Percentiles rank a stretch among this genome's conserved stretches.
phyloP scores from a whole-genome alignment of 2,329 filamentous ascomycete species.

The Boeremia exigua region DNA sequence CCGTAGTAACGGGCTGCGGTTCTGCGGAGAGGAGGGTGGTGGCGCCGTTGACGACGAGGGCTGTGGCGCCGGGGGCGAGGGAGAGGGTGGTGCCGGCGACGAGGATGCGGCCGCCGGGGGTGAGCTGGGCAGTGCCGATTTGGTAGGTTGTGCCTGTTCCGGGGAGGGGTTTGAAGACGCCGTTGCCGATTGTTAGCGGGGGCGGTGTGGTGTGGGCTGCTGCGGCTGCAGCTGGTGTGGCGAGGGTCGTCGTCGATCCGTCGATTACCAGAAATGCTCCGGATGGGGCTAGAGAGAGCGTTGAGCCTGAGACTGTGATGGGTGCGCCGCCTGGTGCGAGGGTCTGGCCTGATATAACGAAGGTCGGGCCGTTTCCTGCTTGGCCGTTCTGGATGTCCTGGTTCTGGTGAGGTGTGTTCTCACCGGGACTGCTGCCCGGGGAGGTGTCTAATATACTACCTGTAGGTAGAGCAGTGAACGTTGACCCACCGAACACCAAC shows the following conservation, averaged over 20 bases:
- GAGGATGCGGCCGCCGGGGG: slow-evolving; percentile 48
- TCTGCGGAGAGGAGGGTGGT: slow-evolving; percentile 21
- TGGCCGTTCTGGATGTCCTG: not conserved
- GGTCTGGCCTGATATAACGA: slow-evolving; percentile 49
- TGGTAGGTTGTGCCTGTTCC: slow-evolving; percentile 45
- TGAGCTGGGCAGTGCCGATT: slow-evolving; percentile 47
- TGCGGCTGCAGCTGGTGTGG: slow-evolving; percentile 21
- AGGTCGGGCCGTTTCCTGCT: slow-evolving; percentile 27
- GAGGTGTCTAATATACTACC: not conserved
- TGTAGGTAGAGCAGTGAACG: slow-evolving; percentile 21
- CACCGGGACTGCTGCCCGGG: not conserved
- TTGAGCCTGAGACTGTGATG: slow-evolving; percentile 43
- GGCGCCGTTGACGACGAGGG: slow-evolving; percentile 35
- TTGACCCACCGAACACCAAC: slow-evolving; percentile 1
- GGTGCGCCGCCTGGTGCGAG: slow-evolving; percentile 44
- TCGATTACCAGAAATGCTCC: slow-evolving; percentile 43
- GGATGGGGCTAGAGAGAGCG: slow-evolving; percentile 40
- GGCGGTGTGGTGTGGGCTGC: slow-evolving; percentile 32
- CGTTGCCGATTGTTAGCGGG: slow-evolving; percentile 39
- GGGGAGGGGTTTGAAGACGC: slow-evolving; percentile 35
- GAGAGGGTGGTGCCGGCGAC: slow-evolving; percentile 43
- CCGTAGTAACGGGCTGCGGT: slow-evolving; percentile 46
- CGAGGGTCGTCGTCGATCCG: slow-evolving; percentile 44
- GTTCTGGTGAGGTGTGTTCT: not conserved
- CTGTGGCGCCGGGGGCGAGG: slow-evolving; percentile 36